Evolutionary conservation across 192 early-diverging fungal species (phyloP), one percentile per base, ranked within the genome.

Genomic region (Backusella sp.): DNA sequence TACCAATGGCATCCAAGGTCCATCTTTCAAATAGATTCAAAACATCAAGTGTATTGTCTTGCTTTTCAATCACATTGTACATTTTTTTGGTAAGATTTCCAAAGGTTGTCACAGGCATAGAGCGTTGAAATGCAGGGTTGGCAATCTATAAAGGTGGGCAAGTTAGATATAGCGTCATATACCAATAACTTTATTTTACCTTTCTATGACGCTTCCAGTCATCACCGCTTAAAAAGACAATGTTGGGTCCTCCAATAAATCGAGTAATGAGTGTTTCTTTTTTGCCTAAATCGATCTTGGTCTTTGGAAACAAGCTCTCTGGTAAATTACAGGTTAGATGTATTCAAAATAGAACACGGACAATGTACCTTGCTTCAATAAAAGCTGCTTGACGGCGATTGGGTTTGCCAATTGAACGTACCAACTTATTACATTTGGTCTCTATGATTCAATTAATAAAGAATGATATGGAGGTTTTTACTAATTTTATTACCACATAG

Each of bases 1-100:
- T 80, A 28, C 88, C 88, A 52, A 91, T 80, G 28, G 87, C 87
- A 72, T 91, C 89, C 15, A 91, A 81, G 12, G 89, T 84, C 42
- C 83, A 79, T 26, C 87, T 70, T 39, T 73, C 69, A 70, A 36
- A 59, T 4, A 73, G 9, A 39, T 19, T n/a, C 26, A 28, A 19
- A 5, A 62, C 35, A 26, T n/a, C 7, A 19, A 26, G 21, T n/a
- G 53, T 32, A 11, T 11, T n/a, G 15, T n/a, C 69, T 0, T 39
- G 15, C 15, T 66, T 46, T 23, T 77, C 76, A 6, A 77, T 72
- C 30, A 67, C 30, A 34, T 52, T 23, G 21, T 66, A 72, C 2
- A 28, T 14, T 6, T 77, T 59, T 44, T 28, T 28, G 21, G 62
- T 35, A 28, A 77, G 46, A 1, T 41, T 36, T 15, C 59, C 36